A percentile compares a stretch with the other conserved stretches of the same genome.
Evolutionary conservation across 495 filamentous ascomycete genomes (phyloP).

Genomic region (Aspergillus avenaceus): DNA sequence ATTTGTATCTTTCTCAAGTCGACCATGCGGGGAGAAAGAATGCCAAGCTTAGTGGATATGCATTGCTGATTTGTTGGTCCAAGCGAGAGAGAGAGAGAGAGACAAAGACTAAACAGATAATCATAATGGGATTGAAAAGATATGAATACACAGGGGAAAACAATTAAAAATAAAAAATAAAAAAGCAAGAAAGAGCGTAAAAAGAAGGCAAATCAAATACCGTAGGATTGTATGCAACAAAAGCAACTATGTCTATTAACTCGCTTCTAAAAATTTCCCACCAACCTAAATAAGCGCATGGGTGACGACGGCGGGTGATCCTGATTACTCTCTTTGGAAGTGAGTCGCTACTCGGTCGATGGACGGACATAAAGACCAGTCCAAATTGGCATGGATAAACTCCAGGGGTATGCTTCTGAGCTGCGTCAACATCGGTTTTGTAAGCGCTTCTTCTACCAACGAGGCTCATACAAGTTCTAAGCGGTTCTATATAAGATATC

Average conservation of each 20-base stretch:
- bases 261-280: not conserved
- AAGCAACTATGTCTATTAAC: not conserved
- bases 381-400: not conserved
- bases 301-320: slow-evolving; percentile 21
- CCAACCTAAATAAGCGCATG: slow-evolving; percentile 9
- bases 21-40: slow-evolving; percentile 33
- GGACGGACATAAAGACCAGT: slow-evolving; percentile 2
- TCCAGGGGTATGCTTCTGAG: not conserved
- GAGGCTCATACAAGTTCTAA: not conserved
- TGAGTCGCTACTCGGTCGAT: not conserved
- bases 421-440: not conserved
- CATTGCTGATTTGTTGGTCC: slow-evolving; percentile 29
- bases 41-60: slow-evolving; percentile 28
- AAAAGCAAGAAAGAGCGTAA: not conserved
- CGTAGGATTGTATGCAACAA: not conserved
- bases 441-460: not conserved
- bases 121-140: not conserved
- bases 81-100: slow-evolving; percentile 17
- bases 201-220: slow-evolving; percentile 3
- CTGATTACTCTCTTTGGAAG: slow-evolving; percentile 10
- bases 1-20: slow-evolving; percentile 6
- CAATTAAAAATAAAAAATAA: not conserved
- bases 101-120: not conserved
- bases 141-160: too few relatives aligned
- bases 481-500: not conserved